Evolutionary conservation across 208 protist species (phyloP), one percentile per base, ranked within the genome.

Genomic region (Lotmaria passim): DNA sequence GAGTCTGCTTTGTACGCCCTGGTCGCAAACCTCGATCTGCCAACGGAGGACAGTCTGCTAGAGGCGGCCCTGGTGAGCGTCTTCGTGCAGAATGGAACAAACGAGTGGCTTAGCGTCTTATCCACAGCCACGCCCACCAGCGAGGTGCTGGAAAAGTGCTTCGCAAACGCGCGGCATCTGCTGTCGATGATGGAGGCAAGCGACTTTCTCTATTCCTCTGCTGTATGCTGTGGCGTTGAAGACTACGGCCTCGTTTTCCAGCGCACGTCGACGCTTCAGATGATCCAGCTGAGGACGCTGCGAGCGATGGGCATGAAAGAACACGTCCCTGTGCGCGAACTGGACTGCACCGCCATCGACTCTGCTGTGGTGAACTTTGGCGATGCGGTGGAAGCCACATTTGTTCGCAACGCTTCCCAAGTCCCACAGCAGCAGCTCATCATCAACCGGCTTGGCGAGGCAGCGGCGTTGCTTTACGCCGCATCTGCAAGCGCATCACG

Each of bases 241-340:
- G 91, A 94, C 53, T 96, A 86, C 60, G 91, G 85, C 14, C 61
- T 94, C 24, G 78, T 86, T 14, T 96, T 96, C 64, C 91, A 96
- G 61, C 82, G 83, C 12, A 85, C 87, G 43, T 93, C 91, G 30
- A 94, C 89, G 26, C 59, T 96, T 58, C 87, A 96, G 65, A 90
- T 93, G 63, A 78, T 93, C 55, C 88, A 93, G 69, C 70, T 80
- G 51, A 86, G 91, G 14, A 78, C 75, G 23, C 64, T 83, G 56
- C 88, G 91, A 21, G 69, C 78, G 1, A 23, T 94, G 0, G 89
- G 87, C 6, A 78, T 91, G 30, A 73, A 77, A 58, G 89, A 94
- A 56, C 85, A 67, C 46, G 62, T 96, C 23, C 89, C 91, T 50
- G 53, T 93, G 58, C 84, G 82, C 30, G 80, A 91, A 57, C 38